Conservation (phyloP, 2,329 filamentous ascomycete species). For the Fusarium miscanthi region DNA sequence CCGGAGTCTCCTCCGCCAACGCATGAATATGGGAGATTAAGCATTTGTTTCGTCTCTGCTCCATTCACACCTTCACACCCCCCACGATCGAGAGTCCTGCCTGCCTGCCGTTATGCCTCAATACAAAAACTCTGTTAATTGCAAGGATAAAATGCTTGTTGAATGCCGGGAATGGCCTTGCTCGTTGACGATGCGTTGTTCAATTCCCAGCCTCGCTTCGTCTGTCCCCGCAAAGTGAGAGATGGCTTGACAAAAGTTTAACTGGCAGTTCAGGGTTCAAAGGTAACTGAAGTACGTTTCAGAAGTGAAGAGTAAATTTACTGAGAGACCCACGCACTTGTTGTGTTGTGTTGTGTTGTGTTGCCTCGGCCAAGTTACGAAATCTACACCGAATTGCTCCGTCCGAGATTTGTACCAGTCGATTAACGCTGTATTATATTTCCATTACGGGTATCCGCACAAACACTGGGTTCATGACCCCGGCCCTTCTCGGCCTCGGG, state of each 20-base stretch:
- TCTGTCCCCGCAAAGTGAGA: constrained; percentile 3
- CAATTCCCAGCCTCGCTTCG: constrained; percentile 26
- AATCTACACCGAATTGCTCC: not conserved
- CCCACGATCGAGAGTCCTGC: constrained; percentile 13
- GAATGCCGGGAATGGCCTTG: constrained; percentile 20
- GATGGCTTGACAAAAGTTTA: not conserved
- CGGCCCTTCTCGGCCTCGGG: constrained; percentile 12
- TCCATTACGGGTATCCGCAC: not conserved
- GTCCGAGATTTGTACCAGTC: not conserved
- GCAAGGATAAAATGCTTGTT: constrained; percentile 26
- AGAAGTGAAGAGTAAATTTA: constrained; percentile 2
- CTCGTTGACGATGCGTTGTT: constrained; percentile 30
- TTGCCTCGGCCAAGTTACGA: constrained; percentile 13
- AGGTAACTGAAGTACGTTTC: not conserved
- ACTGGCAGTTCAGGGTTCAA: not conserved
- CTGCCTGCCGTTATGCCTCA: constrained; percentile 1
- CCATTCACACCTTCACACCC: not conserved
- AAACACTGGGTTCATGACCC: not conserved
- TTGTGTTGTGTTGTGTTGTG: not conserved
- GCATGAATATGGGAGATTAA: constrained; percentile 46
- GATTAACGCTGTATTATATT: not conserved
- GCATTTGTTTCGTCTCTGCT: constrained; percentile 22
- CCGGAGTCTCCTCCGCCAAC: constrained; percentile 32
- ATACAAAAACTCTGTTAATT: constrained; percentile 3
- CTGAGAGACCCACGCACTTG: constrained; percentile 8